These are phyloP conservation scores for Suillus alpinus DNA, from an alignment of 768 basidiomycete genomes.

Conservation along the genomic window DNA sequence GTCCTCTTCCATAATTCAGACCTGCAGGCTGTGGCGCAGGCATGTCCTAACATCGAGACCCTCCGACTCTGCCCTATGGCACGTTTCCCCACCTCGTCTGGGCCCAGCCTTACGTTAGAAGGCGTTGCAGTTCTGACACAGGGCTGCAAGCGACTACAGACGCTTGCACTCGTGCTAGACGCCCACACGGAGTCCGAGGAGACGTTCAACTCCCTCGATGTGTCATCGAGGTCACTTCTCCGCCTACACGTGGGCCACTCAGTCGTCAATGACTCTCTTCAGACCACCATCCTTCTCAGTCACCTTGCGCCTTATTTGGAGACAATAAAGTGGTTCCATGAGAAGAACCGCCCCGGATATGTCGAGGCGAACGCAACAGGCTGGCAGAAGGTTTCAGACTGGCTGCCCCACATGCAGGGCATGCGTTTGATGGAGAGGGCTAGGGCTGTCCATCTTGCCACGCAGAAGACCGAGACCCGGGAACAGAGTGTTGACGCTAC, in stretches of 20 bases:
- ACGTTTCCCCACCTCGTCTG: conserved; percentile 53
- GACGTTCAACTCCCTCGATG: conserved; percentile 42
- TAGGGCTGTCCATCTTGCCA: conserved; percentile 30
- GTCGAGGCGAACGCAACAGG: conserved; percentile 62
- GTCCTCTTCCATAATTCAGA: conserved; percentile 62
- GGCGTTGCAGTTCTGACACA: conserved; percentile 57
- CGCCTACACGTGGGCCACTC: conserved; percentile 79
- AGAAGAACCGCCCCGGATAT: conserved; percentile 69
- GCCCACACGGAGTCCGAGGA: conserved; percentile 46
- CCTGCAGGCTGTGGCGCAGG: conserved; percentile 52
- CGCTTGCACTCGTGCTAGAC: conserved; percentile 63
- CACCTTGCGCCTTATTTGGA: conserved; percentile 74
- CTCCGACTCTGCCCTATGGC: conserved; percentile 66
- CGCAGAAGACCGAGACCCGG: conserved; percentile 17
- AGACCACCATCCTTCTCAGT: conserved; percentile 68
- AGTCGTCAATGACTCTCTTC: conserved; percentile 66
- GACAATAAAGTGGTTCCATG: conserved; percentile 72
- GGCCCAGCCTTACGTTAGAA: conserved; percentile 61
- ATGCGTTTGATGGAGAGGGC: conserved; percentile 62
- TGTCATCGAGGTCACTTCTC: conserved; percentile 63
- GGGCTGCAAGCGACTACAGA: conserved; percentile 60
- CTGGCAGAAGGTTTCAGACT: conserved; percentile 70
- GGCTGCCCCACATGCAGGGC: conserved; percentile 69
- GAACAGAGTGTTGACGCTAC: conserved; percentile 55
- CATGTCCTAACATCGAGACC: conserved; percentile 69